Evolutionary conservation across 2,329 filamentous ascomycete species (phyloP).

Genomic region (Metarhizium anisopliae): DNA sequence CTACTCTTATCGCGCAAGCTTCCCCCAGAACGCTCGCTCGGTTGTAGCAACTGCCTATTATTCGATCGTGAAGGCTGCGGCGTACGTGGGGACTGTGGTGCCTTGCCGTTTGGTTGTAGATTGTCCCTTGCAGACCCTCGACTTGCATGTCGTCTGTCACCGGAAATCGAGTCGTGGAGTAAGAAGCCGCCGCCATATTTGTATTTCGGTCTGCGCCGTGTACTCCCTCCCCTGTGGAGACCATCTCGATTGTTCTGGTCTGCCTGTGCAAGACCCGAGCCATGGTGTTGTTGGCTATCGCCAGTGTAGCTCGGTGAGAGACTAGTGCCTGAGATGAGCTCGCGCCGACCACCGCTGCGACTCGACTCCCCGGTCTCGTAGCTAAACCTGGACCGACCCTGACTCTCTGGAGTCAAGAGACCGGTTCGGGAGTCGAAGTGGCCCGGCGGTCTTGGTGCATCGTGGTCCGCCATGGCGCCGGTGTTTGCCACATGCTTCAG

Average conservation of each 20-base stretch:
- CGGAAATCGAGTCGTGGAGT: slow-evolving; percentile 33
- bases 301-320: slow-evolving; percentile 8
- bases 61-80: slow-evolving; percentile 2
- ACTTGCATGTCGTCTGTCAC: slow-evolving; percentile 20
- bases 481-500: slow-evolving; percentile 12
- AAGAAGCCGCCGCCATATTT: slow-evolving; percentile 43
- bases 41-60: neutral
- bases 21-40: neutral
- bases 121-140: slow-evolving; percentile 19
- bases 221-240: slow-evolving; percentile 15
- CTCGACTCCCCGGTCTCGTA: slow-evolving; percentile 38
- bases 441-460: slow-evolving; percentile 9
- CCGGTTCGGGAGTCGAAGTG: slow-evolving; percentile 5
- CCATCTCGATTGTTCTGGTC: neutral
- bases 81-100: neutral
- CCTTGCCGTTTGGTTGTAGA: slow-evolving; percentile 13
- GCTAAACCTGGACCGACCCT: slow-evolving; percentile 13
- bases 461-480: slow-evolving; percentile 13
- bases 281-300: slow-evolving; percentile 7
- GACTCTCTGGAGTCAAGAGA: slow-evolving; percentile 8
- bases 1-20: neutral
- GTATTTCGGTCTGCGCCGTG: slow-evolving; percentile 28
- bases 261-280: neutral
- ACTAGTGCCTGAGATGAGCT: slow-evolving; percentile 9
- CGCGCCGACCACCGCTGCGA: slow-evolving; percentile 11